Evolutionary conservation across 441 rosid species (phyloP).

Genomic region (Isatis lusitanica): DNA sequence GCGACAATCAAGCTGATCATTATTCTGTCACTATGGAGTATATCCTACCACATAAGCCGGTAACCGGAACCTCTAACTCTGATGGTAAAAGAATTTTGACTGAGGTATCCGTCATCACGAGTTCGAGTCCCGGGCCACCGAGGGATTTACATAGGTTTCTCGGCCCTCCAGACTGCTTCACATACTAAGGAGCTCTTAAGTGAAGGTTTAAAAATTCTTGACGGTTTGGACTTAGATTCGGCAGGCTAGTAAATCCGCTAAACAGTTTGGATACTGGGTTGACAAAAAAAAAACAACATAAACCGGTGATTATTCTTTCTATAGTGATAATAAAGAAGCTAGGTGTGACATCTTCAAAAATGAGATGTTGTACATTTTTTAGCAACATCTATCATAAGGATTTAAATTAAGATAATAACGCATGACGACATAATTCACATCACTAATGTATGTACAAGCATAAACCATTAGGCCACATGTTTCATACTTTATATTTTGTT

Average conservation of each 20-base stretch:
- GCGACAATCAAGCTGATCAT: slow-evolving; percentile 29
- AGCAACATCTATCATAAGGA: background rate
- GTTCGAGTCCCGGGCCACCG: too few relatives aligned
- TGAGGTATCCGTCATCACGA: too few relatives aligned
- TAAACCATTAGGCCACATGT: background rate
- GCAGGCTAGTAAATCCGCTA: too few relatives aligned
- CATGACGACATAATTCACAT: background rate
- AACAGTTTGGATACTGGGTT: too few relatives aligned
- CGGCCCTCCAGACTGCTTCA: too few relatives aligned
- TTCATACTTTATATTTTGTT: background rate
- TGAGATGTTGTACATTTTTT: background rate
- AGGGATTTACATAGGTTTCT: too few relatives aligned
- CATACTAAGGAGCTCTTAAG: too few relatives aligned
- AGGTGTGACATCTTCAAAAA: background rate
- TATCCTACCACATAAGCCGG: slow-evolving; percentile 1
- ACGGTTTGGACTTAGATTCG: too few relatives aligned
- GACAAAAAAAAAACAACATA: too few relatives aligned
- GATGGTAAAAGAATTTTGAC: too few relatives aligned
- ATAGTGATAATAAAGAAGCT: background rate
- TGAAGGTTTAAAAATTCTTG: too few relatives aligned
- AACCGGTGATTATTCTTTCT: background rate
- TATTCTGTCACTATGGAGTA: background rate
- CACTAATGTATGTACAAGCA: background rate
- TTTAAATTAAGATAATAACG: background rate
- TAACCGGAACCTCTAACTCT: too few relatives aligned